A percentile compares a stretch with the other conserved stretches of the same genome.
Conservation (phyloP, 2,329 filamentous ascomycete species). For the Aureobasidium sp. region DNA sequence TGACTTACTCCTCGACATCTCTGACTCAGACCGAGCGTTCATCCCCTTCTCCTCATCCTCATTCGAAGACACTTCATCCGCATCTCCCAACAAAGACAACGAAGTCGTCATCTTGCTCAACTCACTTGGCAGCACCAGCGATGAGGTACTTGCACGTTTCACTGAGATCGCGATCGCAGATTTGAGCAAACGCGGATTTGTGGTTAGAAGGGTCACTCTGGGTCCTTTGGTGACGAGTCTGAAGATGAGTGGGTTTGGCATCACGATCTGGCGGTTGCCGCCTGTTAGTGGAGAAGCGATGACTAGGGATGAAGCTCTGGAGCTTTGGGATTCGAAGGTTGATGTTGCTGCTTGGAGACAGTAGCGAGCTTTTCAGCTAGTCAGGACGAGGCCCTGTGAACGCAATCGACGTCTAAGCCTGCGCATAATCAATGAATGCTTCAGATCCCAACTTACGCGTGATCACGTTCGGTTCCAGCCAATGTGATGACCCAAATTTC, state of each 20-base stretch:
- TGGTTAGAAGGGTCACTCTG: slow-evolving; percentile 28
- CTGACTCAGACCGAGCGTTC: slow-evolving; percentile 30
- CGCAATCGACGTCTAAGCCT: too few species aligned
- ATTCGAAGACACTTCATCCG: slow-evolving; percentile 19
- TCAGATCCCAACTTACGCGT: too few species aligned
- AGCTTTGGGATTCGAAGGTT: slow-evolving; percentile 31
- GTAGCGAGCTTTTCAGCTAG: slow-evolving; percentile 12
- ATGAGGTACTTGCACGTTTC: slow-evolving; percentile 31
- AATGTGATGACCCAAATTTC: too few species aligned
- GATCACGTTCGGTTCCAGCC: too few species aligned
- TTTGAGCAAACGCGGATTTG: slow-evolving; percentile 26
- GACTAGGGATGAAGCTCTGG: slow-evolving; percentile 24
- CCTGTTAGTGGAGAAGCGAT: slow-evolving; percentile 24
- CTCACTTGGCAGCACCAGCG: slow-evolving; percentile 31
- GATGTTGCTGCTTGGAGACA: slow-evolving; percentile 33
- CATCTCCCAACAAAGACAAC: slow-evolving; percentile 20
- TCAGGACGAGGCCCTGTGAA: too few species aligned
- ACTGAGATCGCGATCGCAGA: slow-evolving; percentile 29
- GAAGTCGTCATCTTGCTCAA: slow-evolving; percentile 32
- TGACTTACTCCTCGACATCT: slow-evolving; percentile 29
- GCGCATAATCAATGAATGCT: too few species aligned
- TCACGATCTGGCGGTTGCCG: slow-evolving; percentile 33
- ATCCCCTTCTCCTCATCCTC: slow-evolving; percentile 30
- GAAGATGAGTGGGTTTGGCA: slow-evolving; percentile 34
- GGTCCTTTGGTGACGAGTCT: slow-evolving; percentile 32